phyloP scores from a whole-genome alignment of 2,329 filamentous ascomycete species.

The Ophiocordyceps camponoti-floridani region DNA sequence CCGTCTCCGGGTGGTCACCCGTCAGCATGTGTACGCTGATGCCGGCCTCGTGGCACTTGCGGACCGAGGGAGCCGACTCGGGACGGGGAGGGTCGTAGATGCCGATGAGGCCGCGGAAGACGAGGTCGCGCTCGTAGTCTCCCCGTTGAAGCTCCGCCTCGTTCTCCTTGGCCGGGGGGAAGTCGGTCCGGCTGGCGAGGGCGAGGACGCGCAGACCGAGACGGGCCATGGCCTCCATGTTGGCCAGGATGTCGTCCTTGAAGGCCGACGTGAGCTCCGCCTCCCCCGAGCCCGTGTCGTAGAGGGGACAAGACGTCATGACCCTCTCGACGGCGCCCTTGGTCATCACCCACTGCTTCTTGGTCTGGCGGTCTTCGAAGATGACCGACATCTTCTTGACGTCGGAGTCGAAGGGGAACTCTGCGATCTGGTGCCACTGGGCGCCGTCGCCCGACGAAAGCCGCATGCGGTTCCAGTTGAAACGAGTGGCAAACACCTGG shows the following conservation, averaged over 20 bases:
- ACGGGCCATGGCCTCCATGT: slow-evolving; percentile 50
- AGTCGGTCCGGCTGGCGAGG: slow-evolving; percentile 35
- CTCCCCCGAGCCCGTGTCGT: slow-evolving; percentile 24
- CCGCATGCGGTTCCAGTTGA: slow-evolving; percentile 39
- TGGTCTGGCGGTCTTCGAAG: slow-evolving; percentile 25
- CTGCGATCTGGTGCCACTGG: slow-evolving; percentile 40
- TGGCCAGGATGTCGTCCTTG: slow-evolving; percentile 38
- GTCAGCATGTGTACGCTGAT: slow-evolving; percentile 76
- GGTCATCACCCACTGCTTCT: slow-evolving; percentile 33
- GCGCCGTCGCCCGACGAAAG: slow-evolving; percentile 30
- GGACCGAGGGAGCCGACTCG: slow-evolving; percentile 57
- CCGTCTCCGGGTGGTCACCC: slow-evolving; percentile 65
- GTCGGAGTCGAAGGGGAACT: slow-evolving; percentile 58
- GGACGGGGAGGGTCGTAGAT: slow-evolving; percentile 67
- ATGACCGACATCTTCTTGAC: slow-evolving; percentile 66
- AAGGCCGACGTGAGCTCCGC: slow-evolving; percentile 32
- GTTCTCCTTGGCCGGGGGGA: slow-evolving; percentile 14
- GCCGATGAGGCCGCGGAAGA: slow-evolving; percentile 52
- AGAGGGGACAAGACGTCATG: slow-evolving; percentile 39
- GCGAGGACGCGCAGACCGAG: slow-evolving; percentile 54
- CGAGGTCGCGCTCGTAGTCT: slow-evolving; percentile 50
- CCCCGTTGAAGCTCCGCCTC: slow-evolving; percentile 28
- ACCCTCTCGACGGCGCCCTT: slow-evolving; percentile 56
- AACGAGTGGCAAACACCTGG: slow-evolving; percentile 54
- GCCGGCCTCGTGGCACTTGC: slow-evolving; percentile 55